A percentile compares a stretch with the other conserved stretches of the same genome.
Conservation (phyloP, 495 filamentous ascomycete species). For the Trichoderma gamsii region DNA sequence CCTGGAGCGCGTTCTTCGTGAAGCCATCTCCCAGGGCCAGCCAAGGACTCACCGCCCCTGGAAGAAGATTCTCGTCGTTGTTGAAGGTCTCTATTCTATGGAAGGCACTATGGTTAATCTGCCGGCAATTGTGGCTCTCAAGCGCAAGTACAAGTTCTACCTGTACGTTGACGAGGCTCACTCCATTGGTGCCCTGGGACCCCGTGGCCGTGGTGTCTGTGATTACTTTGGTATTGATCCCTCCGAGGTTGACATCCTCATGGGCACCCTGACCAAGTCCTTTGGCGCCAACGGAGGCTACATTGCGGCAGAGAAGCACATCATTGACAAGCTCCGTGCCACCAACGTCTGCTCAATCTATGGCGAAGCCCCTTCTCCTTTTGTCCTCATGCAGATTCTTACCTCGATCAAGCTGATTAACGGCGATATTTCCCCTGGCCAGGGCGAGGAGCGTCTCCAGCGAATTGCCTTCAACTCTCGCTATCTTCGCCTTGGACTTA, state of each 20-base stretch:
- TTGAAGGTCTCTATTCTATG: constrained; percentile 98
- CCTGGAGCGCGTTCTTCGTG: constrained; percentile 75
- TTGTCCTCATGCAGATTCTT: constrained; percentile 82
- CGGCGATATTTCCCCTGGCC: constrained; percentile 79
- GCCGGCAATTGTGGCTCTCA: constrained; percentile 75
- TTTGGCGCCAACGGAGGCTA: constrained; percentile 98
- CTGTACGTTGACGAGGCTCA: constrained; percentile 96
- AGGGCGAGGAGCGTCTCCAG: constrained; percentile 93
- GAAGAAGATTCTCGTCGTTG: constrained; percentile 96
- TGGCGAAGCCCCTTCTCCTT: constrained; percentile 81
- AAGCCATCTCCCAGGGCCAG: constrained; percentile 91
- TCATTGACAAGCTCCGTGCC: constrained; percentile 83
- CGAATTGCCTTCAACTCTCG: constrained; percentile 97
- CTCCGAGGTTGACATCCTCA: constrained; percentile 84
- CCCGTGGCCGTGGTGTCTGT: constrained; percentile 83
- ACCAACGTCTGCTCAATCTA: constrained; percentile 83
- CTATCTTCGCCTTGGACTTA: constrained; percentile 92
- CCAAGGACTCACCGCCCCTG: constrained; percentile 94
- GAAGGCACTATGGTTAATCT: constrained; percentile 98
- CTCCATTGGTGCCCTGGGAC: constrained; percentile 89
- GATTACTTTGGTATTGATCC: constrained; percentile 94
- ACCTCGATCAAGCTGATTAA: constrained; percentile 78
- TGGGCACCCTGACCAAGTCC: constrained; percentile 97
- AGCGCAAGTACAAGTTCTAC: constrained; percentile 92
- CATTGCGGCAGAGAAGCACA: constrained; percentile 79